Percentiles rank a stretch among this genome's conserved stretches.
Conservation (phyloP, 495 filamentous ascomycete species). For the Neurospora sp. region DNA sequence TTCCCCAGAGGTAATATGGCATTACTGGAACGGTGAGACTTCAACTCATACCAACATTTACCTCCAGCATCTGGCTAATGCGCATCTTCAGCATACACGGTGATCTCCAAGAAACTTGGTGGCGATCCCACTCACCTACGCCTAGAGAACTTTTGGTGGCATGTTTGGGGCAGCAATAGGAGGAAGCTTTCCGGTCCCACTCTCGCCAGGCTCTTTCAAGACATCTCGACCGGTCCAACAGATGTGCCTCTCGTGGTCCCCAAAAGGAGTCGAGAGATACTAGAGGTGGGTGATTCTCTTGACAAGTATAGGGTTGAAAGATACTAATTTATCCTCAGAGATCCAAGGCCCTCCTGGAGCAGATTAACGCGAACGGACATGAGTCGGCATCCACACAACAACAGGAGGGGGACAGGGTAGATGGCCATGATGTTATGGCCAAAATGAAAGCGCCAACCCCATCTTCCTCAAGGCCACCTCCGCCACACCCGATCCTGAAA, state of each 20-base stretch:
- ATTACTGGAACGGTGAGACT: slow-evolving; percentile 40
- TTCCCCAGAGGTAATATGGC: slow-evolving; percentile 37
- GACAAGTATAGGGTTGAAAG: background rate
- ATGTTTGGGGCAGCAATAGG: slow-evolving; percentile 42
- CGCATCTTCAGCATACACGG: slow-evolving; percentile 37
- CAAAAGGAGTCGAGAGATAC: slow-evolving; percentile 30
- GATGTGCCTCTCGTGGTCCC: slow-evolving; percentile 38
- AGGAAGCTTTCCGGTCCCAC: slow-evolving; percentile 33
- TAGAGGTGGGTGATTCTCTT: slow-evolving; percentile 24
- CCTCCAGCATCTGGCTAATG: slow-evolving; percentile 3
- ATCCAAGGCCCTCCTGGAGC: background rate
- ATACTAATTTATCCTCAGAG: background rate
- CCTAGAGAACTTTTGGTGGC: slow-evolving; percentile 48
- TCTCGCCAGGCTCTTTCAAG: slow-evolving; percentile 37
- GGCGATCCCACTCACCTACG: slow-evolving; percentile 41
- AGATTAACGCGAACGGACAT: slow-evolving; percentile 1
- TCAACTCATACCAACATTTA: background rate
- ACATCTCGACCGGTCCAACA: slow-evolving; percentile 38
- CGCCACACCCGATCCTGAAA: slow-evolving; percentile 42
- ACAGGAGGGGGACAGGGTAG: slow-evolving; percentile 4
- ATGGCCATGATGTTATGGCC: background rate
- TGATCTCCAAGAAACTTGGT: slow-evolving; percentile 36
- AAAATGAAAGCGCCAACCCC: slow-evolving; percentile 18
- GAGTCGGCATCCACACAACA: background rate
- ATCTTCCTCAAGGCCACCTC: slow-evolving; percentile 21